Percentiles rank a stretch among this genome's conserved stretches.
These are phyloP conservation scores for Protea cynaroides DNA, from an alignment of 164 flowering plant species.

Conservation along the genomic window DNA sequence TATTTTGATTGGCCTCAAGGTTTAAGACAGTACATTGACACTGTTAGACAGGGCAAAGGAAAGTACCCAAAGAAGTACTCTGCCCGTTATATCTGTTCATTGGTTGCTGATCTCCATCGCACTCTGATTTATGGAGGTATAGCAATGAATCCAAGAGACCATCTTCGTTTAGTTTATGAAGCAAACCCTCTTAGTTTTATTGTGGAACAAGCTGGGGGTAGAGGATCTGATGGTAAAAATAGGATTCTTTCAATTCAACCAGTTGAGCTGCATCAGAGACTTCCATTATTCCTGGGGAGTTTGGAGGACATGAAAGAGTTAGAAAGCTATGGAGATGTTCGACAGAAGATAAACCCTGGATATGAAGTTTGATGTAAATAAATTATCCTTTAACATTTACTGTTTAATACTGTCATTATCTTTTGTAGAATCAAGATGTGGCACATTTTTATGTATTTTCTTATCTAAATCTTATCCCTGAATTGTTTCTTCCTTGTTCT, in stretches of 20 bases:
- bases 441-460: not conserved
- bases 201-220: slow-evolving; percentile 91
- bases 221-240: slow-evolving; percentile 80
- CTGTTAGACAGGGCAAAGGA: slow-evolving; percentile 95
- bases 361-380: slow-evolving; percentile 55
- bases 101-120: slow-evolving; percentile 94
- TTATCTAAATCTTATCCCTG: not conserved
- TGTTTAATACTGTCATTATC: not conserved
- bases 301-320: slow-evolving; percentile 81
- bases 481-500: too few species aligned
- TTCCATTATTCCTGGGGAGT: slow-evolving; percentile 87
- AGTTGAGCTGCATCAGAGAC: slow-evolving; percentile 77
- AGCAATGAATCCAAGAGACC: slow-evolving; percentile 95
- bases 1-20: slow-evolving; percentile 99
- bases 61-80: slow-evolving; percentile 86
- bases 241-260: slow-evolving; percentile 85
- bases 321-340: slow-evolving; percentile 86
- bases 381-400: not conserved
- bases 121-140: slow-evolving; percentile 89
- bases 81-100: slow-evolving; percentile 90
- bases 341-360: slow-evolving; percentile 91
- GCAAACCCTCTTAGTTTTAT: slow-evolving; percentile 94
- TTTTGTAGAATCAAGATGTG: not conserved
- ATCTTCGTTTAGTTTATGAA: slow-evolving; percentile 89
- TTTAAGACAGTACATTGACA: slow-evolving; percentile 75